Evolutionary conservation across 1,139 yeast genomes (phyloP).

Genomic region (Ashbya aceris): DNA sequence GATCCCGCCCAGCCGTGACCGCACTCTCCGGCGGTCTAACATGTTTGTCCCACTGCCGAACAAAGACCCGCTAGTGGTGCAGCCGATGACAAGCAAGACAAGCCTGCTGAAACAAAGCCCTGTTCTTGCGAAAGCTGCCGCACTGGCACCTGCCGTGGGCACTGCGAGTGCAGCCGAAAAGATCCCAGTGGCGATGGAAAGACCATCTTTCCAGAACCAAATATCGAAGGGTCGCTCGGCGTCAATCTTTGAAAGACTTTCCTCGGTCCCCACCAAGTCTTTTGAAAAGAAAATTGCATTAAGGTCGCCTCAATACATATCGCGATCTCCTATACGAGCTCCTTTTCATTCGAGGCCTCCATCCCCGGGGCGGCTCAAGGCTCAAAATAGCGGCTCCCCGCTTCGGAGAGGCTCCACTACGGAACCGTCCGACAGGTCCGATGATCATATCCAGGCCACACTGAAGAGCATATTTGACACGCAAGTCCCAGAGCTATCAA

Average conservation of each 20-base stretch:
- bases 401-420: constrained; percentile 12
- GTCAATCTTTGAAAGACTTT: constrained; percentile 25
- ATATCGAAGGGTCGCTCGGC: constrained; percentile 1
- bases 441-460: constrained; percentile 20
- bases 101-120: background rate
- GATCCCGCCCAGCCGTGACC: constrained; percentile 6
- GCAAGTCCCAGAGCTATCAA: constrained; percentile 10
- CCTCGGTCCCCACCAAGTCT: constrained; percentile 26
- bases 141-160: background rate
- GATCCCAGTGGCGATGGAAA: background rate
- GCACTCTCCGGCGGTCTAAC: constrained; percentile 24
- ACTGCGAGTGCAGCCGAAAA: background rate
- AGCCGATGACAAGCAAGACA: constrained; percentile 8
- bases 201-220: constrained; percentile 3
- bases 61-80: constrained; percentile 27
- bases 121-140: background rate
- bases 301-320: constrained; percentile 5
- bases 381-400: constrained; percentile 25
- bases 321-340: constrained; percentile 4
- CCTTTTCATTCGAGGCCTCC: constrained; percentile 3
- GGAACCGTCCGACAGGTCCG: constrained; percentile 13
- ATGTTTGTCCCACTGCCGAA: constrained; percentile 29
- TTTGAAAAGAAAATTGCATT: constrained; percentile 23
- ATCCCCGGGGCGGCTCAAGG: constrained; percentile 12
- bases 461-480: constrained; percentile 23